Evolutionary conservation across 148 eudicot species (phyloP), one percentile per base, ranked within the genome.

Genomic region (Fagopyrum homotropicum): DNA sequence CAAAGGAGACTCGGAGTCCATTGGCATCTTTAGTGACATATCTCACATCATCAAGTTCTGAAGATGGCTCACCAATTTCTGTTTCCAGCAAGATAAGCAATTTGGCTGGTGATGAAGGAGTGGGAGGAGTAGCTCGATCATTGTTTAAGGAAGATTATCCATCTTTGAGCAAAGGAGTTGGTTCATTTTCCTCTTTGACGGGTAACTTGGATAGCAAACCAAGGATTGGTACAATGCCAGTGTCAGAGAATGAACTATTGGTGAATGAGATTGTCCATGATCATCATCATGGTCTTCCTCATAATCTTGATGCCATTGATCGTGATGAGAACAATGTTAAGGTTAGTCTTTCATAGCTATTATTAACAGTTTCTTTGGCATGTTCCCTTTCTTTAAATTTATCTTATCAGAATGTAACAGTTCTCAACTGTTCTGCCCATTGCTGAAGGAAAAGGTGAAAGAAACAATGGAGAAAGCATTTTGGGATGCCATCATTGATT

Each of bases 391-490:
- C 46, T 55, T 78, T 9, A 66, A 29, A 22, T 49, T 44, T 79
- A 63, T 71, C 61, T 72, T 73, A 10, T 29, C 11, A 63, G 16
- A 63, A 63, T 63, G 45, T 12, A 11, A 10, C 66, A 59, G 10
- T 7, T 30, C 40, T 59, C 66, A 59, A 59, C 46, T 40, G 10
- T 6, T 69, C 47, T 69, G 4, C 7, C 2, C 30, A n/a, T 76
- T n/a, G 7, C 50, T 77, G 59, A 84, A 92, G 97, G 80, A 72
- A 49, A 84, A 82, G 85, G 57, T 95, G 16, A 88, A 83, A 81
- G 89, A 88, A 75, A 85, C 92, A 11, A 90, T 92, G 94, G 92
- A 92, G 78, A 92, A 89, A 45, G 99, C 93, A 44, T 95, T 92
- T 79, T 92, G 99, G 99, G 99, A 95, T 83, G 87, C 91, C 52